Base-by-base conservation (phyloP, 2,329 filamentous ascomycete species). In the Bretziella fagacearum region DNA sequence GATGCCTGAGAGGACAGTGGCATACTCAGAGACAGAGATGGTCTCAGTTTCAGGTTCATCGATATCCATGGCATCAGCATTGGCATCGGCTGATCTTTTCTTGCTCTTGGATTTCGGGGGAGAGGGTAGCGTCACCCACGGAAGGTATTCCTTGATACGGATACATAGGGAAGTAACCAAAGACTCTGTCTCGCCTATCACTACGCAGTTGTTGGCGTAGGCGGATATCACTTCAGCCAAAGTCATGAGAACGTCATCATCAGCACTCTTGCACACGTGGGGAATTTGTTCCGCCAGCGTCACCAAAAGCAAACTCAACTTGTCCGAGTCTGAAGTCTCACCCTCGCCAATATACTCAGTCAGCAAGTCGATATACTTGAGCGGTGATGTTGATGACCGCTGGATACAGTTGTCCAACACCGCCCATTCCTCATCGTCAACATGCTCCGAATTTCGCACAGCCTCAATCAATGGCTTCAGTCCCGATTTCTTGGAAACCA, bases 371-470 rank as follows among this genome's bases (percentile, higher is more conserved):
- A 91, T 75, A 56, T 94, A 89, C 57, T 85, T 93, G 56, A 93
- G 79, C 0, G 85, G 82, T 20, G 80, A 79, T 2, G 65, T 77
- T 13, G 79, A 78, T 54, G 84, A 83, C 20, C 87, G 75, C 25
- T 75, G 76, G 45, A 84, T 68, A 59, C 84, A 93, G 52, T 93
- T 86, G 56, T 95, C 87, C 22, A 95, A 60, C 56, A 91, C 93
- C 0, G 66, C 60, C 63, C 82, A 81, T 1, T 86, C 54, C 11
- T 65, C 60, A 53, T 69, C 60, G 10, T 60, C 58, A n/a, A 49
- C 41, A 25, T 49, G 42, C 4, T 54, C 54, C 2, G 44, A 40
- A 17, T 47, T 43, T 45, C 49, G 35, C n/a, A 47, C 41, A 23
- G 49, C 49, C 33, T 47, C 39, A 10, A 51, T 45, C 15, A 51